phyloP scores from a whole-genome alignment of 148 eudicot genomes.

The Mesembryanthemum crystallinum region DNA sequence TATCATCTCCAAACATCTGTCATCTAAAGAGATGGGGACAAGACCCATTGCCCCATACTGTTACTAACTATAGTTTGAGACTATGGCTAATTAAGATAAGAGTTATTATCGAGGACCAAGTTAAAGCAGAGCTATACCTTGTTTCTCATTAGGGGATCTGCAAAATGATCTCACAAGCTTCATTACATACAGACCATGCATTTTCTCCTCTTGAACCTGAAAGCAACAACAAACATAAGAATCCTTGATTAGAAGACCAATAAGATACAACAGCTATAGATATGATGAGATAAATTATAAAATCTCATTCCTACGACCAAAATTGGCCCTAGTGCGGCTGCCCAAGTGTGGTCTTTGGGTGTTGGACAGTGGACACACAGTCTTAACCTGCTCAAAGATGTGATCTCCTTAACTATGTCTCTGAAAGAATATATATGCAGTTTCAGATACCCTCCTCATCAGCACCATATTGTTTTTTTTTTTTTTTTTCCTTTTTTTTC shows the following conservation, averaged over 20 bases:
- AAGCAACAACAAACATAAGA: conserved; percentile 23
- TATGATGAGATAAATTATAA: not conserved
- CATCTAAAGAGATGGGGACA: not conserved
- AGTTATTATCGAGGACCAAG: not conserved
- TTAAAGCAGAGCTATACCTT: conserved; percentile 41
- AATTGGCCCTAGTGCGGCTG: not conserved
- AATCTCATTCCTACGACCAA: not conserved
- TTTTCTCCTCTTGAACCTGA: conserved; percentile 75
- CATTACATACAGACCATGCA: conserved; percentile 81
- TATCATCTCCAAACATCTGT: not conserved
- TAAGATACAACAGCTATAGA: not conserved
- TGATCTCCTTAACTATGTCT: not conserved
- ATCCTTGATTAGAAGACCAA: not conserved
- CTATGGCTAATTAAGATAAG: not conserved
- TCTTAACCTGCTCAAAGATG: not conserved
- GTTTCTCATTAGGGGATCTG: conserved; percentile 58
- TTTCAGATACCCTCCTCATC: not conserved
- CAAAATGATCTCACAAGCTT: conserved; percentile 95
- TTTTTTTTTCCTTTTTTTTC: no score
- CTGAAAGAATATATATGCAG: not conserved
- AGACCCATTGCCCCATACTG: not conserved
- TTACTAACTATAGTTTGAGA: not conserved
- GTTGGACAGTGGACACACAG: not conserved
- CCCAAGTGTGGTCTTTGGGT: not conserved
- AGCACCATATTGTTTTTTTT: not conserved